phyloP scores from a whole-genome alignment of 192 early-diverging fungal genomes.

The Dimargaris cristalligena region DNA sequence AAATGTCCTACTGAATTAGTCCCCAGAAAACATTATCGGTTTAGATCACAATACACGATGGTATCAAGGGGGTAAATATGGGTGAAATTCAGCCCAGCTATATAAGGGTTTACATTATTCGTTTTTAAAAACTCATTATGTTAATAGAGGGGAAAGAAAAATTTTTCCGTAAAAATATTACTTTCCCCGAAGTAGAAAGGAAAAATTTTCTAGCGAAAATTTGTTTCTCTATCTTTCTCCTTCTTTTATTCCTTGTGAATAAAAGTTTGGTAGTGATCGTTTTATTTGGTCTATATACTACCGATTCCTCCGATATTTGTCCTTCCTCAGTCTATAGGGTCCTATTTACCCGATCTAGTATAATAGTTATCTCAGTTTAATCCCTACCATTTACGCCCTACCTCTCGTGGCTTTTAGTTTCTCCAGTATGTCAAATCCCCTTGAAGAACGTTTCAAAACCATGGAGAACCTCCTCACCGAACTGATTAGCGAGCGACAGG shows the following conservation, averaged over 20 bases:
- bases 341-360: not conserved
- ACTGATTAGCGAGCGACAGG: not conserved
- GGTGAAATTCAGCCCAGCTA: too few relatives aligned
- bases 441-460: not conserved
- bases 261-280: constrained; percentile 2
- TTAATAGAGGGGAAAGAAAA: too few relatives aligned
- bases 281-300: not conserved
- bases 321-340: not conserved
- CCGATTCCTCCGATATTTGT: not conserved
- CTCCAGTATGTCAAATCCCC: not conserved
- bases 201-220: too few relatives aligned
- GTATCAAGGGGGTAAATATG: too few relatives aligned
- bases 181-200: too few relatives aligned
- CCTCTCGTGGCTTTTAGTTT: constrained; percentile 1
- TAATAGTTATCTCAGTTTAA: not conserved
- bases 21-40: too few relatives aligned
- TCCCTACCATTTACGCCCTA: not conserved
- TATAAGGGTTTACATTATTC: too few relatives aligned
- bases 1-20: too few relatives aligned
- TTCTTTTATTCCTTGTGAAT: not conserved
- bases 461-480: not conserved
- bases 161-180: too few relatives aligned
- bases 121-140: too few relatives aligned
- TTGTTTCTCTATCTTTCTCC: too few relatives aligned
- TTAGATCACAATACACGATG: too few relatives aligned